Percentiles rank a stretch among this genome's conserved stretches.
Evolutionary conservation across 2,329 filamentous ascomycete species (phyloP).

Genomic region (Diaporthe ilicicola): DNA sequence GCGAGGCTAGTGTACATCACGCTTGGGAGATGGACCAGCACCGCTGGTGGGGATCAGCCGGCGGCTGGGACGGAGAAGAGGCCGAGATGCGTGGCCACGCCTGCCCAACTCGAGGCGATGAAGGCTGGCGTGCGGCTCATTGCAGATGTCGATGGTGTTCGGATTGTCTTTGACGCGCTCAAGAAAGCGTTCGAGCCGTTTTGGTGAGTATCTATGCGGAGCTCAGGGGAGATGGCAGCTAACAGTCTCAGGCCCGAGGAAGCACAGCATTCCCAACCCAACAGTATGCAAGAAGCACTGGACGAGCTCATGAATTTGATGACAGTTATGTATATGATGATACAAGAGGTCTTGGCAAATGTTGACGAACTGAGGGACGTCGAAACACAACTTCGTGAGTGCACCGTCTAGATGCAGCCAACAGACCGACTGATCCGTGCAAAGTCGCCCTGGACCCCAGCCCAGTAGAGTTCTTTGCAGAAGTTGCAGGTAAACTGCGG

Average conservation of each 20-base stretch:
- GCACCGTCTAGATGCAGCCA: neutral
- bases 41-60: constrained; percentile 58
- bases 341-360: constrained; percentile 65
- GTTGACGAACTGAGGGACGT: constrained; percentile 56
- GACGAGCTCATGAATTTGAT: constrained; percentile 70
- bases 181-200: constrained; percentile 59
- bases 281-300: constrained; percentile 59
- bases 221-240: neutral
- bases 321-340: constrained; percentile 68
- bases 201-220: constrained; percentile 51
- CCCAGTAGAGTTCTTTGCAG: constrained; percentile 76
- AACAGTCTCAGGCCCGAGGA: constrained; percentile 54
- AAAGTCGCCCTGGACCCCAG: constrained; percentile 69
- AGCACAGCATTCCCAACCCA: constrained; percentile 47
- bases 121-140: constrained; percentile 61
- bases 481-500: constrained; percentile 72
- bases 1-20: constrained; percentile 68
- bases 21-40: constrained; percentile 76
- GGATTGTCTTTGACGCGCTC: constrained; percentile 60
- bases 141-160: constrained; percentile 58
- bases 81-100: constrained; percentile 60
- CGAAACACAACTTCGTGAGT: constrained; percentile 61
- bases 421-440: constrained; percentile 37
- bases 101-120: constrained; percentile 67
- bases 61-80: constrained; percentile 48